Percentiles rank a stretch among this genome's conserved stretches.
These are phyloP conservation scores for Rhodamnia argentea DNA, from an alignment of 345 rosid species.

Conservation along the genomic window DNA sequence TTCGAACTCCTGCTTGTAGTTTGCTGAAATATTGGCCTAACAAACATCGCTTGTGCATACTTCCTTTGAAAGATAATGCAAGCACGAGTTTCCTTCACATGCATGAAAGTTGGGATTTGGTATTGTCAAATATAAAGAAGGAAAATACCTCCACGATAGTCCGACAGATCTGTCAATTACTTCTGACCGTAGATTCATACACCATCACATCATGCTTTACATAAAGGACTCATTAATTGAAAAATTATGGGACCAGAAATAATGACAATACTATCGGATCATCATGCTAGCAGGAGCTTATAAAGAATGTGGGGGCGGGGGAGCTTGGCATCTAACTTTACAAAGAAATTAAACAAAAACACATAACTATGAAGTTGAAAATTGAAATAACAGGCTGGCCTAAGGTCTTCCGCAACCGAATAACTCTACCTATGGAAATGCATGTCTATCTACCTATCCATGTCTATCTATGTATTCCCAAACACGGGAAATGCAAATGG, in stretches of 20 bases:
- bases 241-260: too few species aligned
- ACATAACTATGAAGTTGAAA: not conserved
- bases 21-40: conserved; percentile 19
- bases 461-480: not conserved
- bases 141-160: too few species aligned
- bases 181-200: too few species aligned
- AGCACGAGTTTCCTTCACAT: not conserved
- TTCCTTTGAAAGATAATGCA: not conserved
- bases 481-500: not conserved
- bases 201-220: too few species aligned
- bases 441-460: not conserved
- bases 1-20: conserved; percentile 19
- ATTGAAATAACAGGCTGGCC: not conserved
- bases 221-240: too few species aligned
- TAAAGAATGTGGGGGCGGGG: not conserved
- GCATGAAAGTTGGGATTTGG: not conserved
- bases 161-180: too few species aligned
- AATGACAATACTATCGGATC: too few species aligned
- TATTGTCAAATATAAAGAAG: not conserved
- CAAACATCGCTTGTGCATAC: too few species aligned
- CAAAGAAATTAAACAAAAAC: not conserved
- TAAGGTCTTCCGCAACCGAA: not conserved
- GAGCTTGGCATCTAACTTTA: not conserved
- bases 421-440: not conserved
- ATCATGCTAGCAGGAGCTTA: too few species aligned